Evolutionary conservation across 1,284 basidiomycete species (phyloP), one percentile per base, ranked within the genome.

Genomic region (Ceratobasidium sp.): DNA sequence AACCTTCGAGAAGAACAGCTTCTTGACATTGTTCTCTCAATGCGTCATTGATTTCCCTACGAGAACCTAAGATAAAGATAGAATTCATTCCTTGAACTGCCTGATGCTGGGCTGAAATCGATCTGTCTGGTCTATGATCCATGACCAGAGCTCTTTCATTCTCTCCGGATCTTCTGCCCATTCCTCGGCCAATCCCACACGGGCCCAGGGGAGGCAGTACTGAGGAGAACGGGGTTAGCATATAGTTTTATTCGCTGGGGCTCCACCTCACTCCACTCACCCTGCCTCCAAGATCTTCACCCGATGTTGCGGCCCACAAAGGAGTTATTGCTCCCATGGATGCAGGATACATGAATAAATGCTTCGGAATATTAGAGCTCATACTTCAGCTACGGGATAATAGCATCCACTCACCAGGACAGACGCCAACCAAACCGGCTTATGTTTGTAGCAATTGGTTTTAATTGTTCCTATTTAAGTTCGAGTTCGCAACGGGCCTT

Each of bases 141-240:
- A 77, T 39, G 42, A 44, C 76, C 76, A 77, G 10, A 69, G 76
- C 56, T 77, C 66, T n/a, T 69, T 53, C 76, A 70, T 77, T 70
- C 44, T 26, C 28, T 77, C 55, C 6, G 56, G 61, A 39, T 77
- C 76, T 69, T 70, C 76, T 70, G 76, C 76, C 66, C 67, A 77
- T 46, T 67, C 53, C 46, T 60, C 76, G 23, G 53, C 40, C 44
- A 69, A n/a, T 12, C 66, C 76, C 20, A 77, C 76, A n/a, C 76
- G 49, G 42, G 66, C 76, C 76, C 76, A 77, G 15, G 76, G 76
- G 28, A 70, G 40, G 7, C 46, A 42, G 42, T 77, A 77, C 76
- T 77, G 67, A 60, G 28, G n/a, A 3, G 39, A 33, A 33, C 33
- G 39, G 10, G 9, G 33, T 49, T 49, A 33, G 33, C 33, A 33